Evolutionary conservation across 805 yeast genomes (phyloP).

Genomic region (Zygosaccharomyces lentus): DNA sequence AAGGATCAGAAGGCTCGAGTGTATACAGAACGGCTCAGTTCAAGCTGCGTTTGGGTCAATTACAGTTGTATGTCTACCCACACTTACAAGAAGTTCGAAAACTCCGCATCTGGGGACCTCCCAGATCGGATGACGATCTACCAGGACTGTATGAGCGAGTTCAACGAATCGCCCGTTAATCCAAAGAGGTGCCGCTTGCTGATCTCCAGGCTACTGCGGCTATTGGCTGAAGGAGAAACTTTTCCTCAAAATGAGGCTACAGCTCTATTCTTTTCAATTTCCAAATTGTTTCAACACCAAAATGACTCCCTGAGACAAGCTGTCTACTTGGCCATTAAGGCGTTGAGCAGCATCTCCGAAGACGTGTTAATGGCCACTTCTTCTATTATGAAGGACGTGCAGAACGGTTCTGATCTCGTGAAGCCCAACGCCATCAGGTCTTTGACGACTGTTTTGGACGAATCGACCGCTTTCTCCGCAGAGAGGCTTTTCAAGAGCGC

Average conservation of each 20-base stretch:
- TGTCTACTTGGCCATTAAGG: conserved; percentile 92
- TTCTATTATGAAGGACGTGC: conserved; percentile 96
- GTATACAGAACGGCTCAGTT: not conserved
- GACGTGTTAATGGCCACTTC: conserved; percentile 97
- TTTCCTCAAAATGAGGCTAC: conserved; percentile 91
- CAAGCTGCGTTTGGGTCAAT: conserved; percentile 7
- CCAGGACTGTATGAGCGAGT: conserved; percentile 90
- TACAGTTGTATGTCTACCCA: conserved; percentile 63
- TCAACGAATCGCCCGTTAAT: conserved; percentile 86
- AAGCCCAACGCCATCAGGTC: conserved; percentile 96
- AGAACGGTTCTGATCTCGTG: conserved; percentile 76
- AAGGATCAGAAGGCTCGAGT: not conserved
- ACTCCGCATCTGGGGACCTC: conserved; percentile 56
- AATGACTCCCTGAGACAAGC: conserved; percentile 80
- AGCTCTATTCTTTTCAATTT: conserved; percentile 84
- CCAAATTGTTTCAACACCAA: conserved; percentile 91
- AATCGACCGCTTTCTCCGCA: conserved; percentile 83
- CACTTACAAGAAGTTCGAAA: conserved; percentile 80
- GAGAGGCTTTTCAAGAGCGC: conserved; percentile 91
- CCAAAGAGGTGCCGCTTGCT: conserved; percentile 81
- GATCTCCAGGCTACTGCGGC: conserved; percentile 75
- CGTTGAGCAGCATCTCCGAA: conserved; percentile 74
- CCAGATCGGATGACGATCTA: conserved; percentile 97
- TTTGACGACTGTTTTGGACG: conserved; percentile 82
- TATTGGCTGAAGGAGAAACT: conserved; percentile 78